Evolutionary conservation across 106 monocot genomes (phyloP).

Genomic region (Dioscorea dumetorum): DNA sequence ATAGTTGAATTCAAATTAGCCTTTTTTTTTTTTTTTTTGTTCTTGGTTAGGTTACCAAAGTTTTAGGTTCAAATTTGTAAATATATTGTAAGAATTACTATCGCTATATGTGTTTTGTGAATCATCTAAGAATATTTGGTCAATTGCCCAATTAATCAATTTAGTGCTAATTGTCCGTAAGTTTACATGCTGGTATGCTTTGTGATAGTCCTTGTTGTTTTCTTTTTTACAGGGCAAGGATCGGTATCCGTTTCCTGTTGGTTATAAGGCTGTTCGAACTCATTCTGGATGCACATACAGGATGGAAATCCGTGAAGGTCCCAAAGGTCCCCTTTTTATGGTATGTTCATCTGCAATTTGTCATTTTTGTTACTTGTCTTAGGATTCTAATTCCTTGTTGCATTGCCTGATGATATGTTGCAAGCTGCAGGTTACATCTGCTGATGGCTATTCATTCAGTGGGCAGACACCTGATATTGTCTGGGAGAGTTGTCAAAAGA

Average conservation of each 20-base stretch:
- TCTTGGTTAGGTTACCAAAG: background rate
- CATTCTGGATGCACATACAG: constrained; percentile 42
- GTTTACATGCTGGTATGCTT: background rate
- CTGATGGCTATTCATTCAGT: constrained; percentile 55
- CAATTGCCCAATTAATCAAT: background rate
- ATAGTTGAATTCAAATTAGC: background rate
- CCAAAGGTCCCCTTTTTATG: constrained; percentile 79
- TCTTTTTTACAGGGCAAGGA: constrained; percentile 67
- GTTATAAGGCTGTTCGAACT: constrained; percentile 61
- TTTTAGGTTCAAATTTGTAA: no score
- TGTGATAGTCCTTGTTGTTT: background rate
- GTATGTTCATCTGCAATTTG: constrained; percentile 17
- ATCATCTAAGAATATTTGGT: background rate
- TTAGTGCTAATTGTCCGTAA: background rate
- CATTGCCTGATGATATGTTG: background rate
- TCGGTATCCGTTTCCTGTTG: constrained; percentile 84
- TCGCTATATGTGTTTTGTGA: no score
- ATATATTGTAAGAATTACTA: no score
- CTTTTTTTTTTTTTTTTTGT: background rate
- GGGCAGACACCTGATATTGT: constrained; percentile 86
- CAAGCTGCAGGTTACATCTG: constrained; percentile 43
- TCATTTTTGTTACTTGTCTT: no score
- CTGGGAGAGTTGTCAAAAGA: constrained; percentile 71
- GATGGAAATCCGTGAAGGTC: constrained; percentile 79
- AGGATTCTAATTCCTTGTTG: no score